Evolutionary conservation across 2,329 filamentous ascomycete species (phyloP).

Genomic region (Colletotrichum graminicola): DNA sequence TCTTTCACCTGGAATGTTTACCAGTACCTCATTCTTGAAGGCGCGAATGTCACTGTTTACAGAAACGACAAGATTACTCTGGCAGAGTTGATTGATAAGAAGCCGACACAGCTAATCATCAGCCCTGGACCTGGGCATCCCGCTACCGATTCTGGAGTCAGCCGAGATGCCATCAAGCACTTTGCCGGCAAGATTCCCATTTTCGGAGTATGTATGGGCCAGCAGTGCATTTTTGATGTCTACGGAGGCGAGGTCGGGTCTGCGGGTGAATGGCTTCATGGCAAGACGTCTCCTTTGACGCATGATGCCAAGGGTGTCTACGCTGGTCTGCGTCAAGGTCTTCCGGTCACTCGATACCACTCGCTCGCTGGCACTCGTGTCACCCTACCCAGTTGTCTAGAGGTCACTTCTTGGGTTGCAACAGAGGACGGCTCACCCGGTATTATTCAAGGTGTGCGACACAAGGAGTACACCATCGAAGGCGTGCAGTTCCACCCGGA

Average conservation of each 20-base stretch:
- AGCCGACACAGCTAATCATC: conserved; percentile 93
- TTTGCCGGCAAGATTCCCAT: conserved; percentile 96
- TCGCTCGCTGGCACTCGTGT: conserved; percentile 93
- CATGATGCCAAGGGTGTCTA: conserved; percentile 97
- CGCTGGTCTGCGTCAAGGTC: conserved; percentile 78
- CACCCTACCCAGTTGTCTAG: conserved; percentile 85
- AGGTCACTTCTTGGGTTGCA: conserved; percentile 91
- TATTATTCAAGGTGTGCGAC: conserved; percentile 96
- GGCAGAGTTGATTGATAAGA: conserved; percentile 83
- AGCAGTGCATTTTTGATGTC: conserved; percentile 97
- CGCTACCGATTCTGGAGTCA: conserved; percentile 89
- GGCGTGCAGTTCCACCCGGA: conserved; percentile 98
- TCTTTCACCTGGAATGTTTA: conserved; percentile 99
- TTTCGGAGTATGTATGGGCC: conserved; percentile 98
- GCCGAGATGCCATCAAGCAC: conserved; percentile 88
- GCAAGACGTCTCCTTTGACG: conserved; percentile 91
- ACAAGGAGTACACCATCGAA: conserved; percentile 92
- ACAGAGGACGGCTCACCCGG: conserved; percentile 82
- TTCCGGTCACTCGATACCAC: conserved; percentile 95
- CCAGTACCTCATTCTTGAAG: conserved; percentile 97
- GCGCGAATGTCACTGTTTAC: conserved; percentile 88
- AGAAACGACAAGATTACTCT: conserved; percentile 93
- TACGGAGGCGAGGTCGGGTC: conserved; percentile 93
- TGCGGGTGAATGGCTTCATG: conserved; percentile 95
- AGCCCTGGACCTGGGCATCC: conserved; percentile 97